Evolutionary conservation across 768 basidiomycete genomes (phyloP).

Genomic region (Pleurotus eryngii): DNA sequence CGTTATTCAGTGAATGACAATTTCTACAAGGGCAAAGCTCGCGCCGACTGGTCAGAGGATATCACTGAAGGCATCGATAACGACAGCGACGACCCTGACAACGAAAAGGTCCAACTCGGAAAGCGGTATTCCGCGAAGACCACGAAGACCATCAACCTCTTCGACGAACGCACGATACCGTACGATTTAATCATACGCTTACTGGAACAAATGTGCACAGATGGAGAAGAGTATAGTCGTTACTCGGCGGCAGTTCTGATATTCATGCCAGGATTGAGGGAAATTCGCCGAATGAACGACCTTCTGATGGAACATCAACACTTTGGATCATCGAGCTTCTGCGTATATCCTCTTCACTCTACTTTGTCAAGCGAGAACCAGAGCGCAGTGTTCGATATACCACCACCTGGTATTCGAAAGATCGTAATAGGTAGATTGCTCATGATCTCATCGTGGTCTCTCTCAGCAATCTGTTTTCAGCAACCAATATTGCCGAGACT

Average conservation of each 20-base stretch:
- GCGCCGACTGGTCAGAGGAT: conserved; percentile 75
- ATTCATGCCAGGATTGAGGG: conserved; percentile 93
- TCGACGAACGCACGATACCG: conserved; percentile 87
- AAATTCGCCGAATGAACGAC: conserved; percentile 88
- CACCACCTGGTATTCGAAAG: conserved; percentile 77
- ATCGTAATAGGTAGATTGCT: conserved; percentile 80
- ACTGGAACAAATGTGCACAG: conserved; percentile 80
- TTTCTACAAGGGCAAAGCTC: conserved; percentile 57
- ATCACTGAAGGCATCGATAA: conserved; percentile 68
- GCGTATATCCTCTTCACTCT: conserved; percentile 86
- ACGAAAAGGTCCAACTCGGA: conserved; percentile 52
- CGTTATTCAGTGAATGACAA: conserved; percentile 51
- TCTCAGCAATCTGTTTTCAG: conserved; percentile 30
- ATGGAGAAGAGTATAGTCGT: conserved; percentile 40
- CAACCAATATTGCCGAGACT: conserved; percentile 93
- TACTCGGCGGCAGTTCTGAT: conserved; percentile 84
- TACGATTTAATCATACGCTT: conserved; percentile 87
- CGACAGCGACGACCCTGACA: conserved; percentile 34
- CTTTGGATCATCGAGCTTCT: conserved; percentile 70
- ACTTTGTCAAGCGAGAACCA: conserved; percentile 91
- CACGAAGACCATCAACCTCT: conserved; percentile 71
- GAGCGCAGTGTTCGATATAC: conserved; percentile 85
- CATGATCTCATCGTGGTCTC: conserved; percentile 9
- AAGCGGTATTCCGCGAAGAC: conserved; percentile 81
- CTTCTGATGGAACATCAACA: conserved; percentile 67